Evolutionary conservation across 2,329 filamentous ascomycete genomes (phyloP).

Genomic region (Fusarium goolgardi): DNA sequence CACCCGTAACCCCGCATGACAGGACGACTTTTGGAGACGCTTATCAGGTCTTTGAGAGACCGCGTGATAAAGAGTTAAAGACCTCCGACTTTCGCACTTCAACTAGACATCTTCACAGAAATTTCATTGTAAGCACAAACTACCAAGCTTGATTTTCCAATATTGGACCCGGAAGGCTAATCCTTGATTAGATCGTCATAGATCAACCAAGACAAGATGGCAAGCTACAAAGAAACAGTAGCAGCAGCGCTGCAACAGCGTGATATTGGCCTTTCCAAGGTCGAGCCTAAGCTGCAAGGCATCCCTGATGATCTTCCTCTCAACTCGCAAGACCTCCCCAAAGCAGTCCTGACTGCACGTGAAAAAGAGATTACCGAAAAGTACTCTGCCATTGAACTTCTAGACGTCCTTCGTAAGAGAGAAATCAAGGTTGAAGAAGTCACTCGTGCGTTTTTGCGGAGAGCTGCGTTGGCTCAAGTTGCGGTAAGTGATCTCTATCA

Average conservation of each 20-base stretch:
- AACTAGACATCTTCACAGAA: neutral
- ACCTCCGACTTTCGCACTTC: neutral
- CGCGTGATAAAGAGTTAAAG: neutral
- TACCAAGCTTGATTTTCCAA: too few relatives aligned
- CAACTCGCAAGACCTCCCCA: conserved; percentile 42
- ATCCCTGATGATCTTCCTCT: conserved; percentile 39
- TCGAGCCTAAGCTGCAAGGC: conserved; percentile 44
- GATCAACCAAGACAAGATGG: conserved; percentile 4
- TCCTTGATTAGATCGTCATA: neutral
- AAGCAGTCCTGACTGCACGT: conserved; percentile 38
- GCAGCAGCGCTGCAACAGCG: conserved; percentile 25
- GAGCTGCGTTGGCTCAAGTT: conserved; percentile 45
- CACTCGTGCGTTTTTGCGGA: conserved; percentile 43
- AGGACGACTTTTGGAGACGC: conserved; percentile 5
- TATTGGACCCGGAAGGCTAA: neutral
- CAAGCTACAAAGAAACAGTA: conserved; percentile 26
- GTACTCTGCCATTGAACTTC: conserved; percentile 42
- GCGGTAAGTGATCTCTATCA: conserved; percentile 27
- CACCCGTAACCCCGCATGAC: conserved; percentile 19
- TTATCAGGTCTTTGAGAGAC: neutral
- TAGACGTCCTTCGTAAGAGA: conserved; percentile 33
- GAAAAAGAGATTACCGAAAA: conserved; percentile 48
- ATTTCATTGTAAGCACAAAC: neutral
- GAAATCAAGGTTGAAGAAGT: conserved; percentile 46
- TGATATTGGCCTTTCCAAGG: conserved; percentile 44